Evolutionary conservation across 495 filamentous ascomycete species (phyloP), one percentile per base, ranked within the genome.

Genomic region (Aspergillus sparsus): DNA sequence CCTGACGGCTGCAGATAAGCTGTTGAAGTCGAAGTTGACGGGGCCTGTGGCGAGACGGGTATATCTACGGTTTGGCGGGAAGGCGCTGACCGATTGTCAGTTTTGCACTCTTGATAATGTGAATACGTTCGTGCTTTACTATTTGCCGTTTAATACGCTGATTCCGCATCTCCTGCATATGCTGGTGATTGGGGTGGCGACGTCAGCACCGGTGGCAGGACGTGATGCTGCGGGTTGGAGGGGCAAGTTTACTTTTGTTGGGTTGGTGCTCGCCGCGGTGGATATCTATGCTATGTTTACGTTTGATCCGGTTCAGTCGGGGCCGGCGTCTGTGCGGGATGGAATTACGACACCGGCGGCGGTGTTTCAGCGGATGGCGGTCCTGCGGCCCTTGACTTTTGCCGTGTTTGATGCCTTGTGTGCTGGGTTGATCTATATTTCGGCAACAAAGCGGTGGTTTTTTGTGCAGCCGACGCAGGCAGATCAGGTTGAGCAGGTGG

Each of bases 1-100:
- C 33, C 80, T 92, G 15, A 90, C 87, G 0, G 60, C 78, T 1
- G 57, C 68, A 27, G 92, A 97, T 75, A 71, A 76, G 34, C 73
- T 80, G 15, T 82, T 97, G 7, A 83, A 83, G 55, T 68, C 77
- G 7, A 89, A 87, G 60, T 83, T 97, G 65, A 83, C 77, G 5
- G 87, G 84, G 35, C 73, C 88, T 54, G 88, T 89, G 50, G 85
- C 85, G 6, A 81, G 92, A 44, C 85, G 92, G 18, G 79, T 94
- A 6, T 98, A 96, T 74, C 80, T 96, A 42, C 85, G 87, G 35
- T 92, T 83, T 76, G 94, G 94, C 16, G 89, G 91, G 0, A 79
- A 85, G 18, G 80, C 84, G 5, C 63, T 98, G 2, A 77, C 83
- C 15, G 74, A 81, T 37, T 98, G 94, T 71, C 83, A 83, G 54